phyloP scores from a whole-genome alignment of 345 rosid species.

The Lenwebbia sp. region DNA sequence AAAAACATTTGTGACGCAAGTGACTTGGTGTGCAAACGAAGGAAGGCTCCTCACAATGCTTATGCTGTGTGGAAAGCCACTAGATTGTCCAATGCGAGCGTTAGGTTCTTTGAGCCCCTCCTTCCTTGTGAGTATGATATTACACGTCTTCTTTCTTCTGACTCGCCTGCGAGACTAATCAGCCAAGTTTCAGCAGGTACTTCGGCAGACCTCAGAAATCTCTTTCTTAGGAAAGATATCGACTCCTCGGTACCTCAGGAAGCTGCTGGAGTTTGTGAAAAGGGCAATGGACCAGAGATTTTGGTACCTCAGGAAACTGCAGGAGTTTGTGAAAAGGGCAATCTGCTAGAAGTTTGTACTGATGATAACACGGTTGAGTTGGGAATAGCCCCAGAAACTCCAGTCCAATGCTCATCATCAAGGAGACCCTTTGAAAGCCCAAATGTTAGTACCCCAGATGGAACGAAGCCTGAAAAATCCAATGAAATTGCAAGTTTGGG shows the following conservation, averaged over 20 bases:
- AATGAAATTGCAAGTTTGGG: conserved; percentile 4
- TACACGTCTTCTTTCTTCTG: background rate
- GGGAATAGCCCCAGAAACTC: conserved; percentile 68
- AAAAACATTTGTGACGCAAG: conserved; percentile 42
- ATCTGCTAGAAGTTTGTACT: conserved; percentile 1
- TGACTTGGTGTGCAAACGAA: conserved; percentile 47
- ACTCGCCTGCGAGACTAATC: conserved; percentile 5
- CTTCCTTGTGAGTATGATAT: conserved; percentile 44
- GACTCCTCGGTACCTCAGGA: background rate
- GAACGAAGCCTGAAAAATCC: conserved; percentile 4
- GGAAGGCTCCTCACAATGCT: conserved; percentile 25
- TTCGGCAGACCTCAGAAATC: conserved; percentile 38
- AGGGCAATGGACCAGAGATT: background rate
- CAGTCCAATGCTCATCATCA: conserved; percentile 22
- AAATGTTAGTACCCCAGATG: conserved; percentile 9
- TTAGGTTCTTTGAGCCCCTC: conserved; percentile 35
- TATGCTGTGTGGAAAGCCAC: conserved; percentile 29
- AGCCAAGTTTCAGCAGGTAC: conserved; percentile 25
- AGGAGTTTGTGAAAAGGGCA: background rate
- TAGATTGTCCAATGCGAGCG: conserved; percentile 19
- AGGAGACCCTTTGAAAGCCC: conserved; percentile 27
- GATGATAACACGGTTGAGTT: conserved; percentile 14
- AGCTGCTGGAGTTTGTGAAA: background rate
- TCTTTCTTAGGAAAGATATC: conserved; percentile 7
- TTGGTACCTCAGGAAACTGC: background rate